Conservation (phyloP, 2,329 filamentous ascomycete genomes). For the Alternaria longipes region DNA sequence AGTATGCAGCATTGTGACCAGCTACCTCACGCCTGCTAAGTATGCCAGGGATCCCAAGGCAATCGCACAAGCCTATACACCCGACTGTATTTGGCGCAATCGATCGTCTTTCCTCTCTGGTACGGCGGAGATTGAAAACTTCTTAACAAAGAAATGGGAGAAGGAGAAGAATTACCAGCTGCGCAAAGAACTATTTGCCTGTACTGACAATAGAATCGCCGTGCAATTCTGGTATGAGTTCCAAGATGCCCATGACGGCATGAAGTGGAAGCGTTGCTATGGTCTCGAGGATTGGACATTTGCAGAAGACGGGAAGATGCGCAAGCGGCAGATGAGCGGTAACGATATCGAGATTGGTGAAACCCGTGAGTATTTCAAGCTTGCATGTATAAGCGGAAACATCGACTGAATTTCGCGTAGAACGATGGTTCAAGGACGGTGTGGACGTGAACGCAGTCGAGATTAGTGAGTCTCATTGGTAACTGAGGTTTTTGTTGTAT, state of each 20-base stretch:
- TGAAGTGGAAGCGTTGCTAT: slow-evolving; percentile 78
- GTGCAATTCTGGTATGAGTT: slow-evolving; percentile 94
- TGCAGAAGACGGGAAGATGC: slow-evolving; percentile 73
- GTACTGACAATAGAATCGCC: slow-evolving; percentile 77
- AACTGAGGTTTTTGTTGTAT: slow-evolving; percentile 10
- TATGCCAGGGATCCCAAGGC: slow-evolving; percentile 66
- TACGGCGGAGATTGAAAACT: slow-evolving; percentile 71
- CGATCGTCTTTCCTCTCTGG: slow-evolving; percentile 74
- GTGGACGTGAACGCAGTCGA: slow-evolving; percentile 73
- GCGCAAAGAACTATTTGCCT: slow-evolving; percentile 85
- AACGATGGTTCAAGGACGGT: slow-evolving; percentile 75
- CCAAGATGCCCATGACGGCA: slow-evolving; percentile 68
- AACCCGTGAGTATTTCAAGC: slow-evolving; percentile 34
- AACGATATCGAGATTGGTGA: slow-evolving; percentile 73
- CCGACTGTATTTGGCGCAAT: slow-evolving; percentile 83
- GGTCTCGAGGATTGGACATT: slow-evolving; percentile 85
- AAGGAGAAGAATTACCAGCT: slow-evolving; percentile 76
- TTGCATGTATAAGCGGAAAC: neutral
- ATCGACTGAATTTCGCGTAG: slow-evolving; percentile 39
- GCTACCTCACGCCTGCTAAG: slow-evolving; percentile 12
- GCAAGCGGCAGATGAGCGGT: slow-evolving; percentile 78
- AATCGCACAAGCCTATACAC: slow-evolving; percentile 77
- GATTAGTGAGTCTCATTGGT: slow-evolving; percentile 75
- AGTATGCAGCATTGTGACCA: slow-evolving; percentile 56
- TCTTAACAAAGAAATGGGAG: slow-evolving; percentile 78